phyloP scores from a whole-genome alignment of 257 asterid species.

The Solanum habrochaites region DNA sequence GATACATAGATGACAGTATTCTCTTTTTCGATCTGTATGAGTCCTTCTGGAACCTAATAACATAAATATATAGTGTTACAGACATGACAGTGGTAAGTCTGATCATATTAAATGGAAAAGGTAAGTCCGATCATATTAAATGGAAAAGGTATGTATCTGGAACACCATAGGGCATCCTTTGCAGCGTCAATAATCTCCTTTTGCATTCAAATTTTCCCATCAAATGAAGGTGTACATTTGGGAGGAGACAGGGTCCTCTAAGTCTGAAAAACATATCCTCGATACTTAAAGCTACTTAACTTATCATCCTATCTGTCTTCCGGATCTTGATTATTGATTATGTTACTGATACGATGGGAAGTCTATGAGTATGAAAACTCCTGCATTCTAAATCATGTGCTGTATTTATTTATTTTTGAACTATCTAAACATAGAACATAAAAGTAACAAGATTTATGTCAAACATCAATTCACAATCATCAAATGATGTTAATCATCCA shows the following conservation, averaged over 20 bases:
- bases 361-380: not conserved
- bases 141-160: not conserved
- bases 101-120: not conserved
- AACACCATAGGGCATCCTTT: not conserved
- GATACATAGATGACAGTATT: not conserved
- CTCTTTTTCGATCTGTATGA: not conserved
- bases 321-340: not conserved
- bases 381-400: not conserved
- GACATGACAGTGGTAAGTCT: not conserved
- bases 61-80: not conserved
- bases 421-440: not conserved
- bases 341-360: not conserved
- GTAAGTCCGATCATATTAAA: not conserved
- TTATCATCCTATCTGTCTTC: not conserved
- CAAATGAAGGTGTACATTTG: not conserved
- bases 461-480: not conserved
- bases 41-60: not conserved
- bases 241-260: not conserved
- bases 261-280: not conserved
- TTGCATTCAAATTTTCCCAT: not conserved
- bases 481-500: not conserved
- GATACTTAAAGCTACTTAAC: not conserved
- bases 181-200: not conserved
- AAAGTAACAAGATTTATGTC: not conserved
- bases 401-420: not conserved